These are phyloP conservation scores for Raddia distichophylla DNA, from an alignment of 176 grass and related monocot species.

Conservation along the genomic window DNA sequence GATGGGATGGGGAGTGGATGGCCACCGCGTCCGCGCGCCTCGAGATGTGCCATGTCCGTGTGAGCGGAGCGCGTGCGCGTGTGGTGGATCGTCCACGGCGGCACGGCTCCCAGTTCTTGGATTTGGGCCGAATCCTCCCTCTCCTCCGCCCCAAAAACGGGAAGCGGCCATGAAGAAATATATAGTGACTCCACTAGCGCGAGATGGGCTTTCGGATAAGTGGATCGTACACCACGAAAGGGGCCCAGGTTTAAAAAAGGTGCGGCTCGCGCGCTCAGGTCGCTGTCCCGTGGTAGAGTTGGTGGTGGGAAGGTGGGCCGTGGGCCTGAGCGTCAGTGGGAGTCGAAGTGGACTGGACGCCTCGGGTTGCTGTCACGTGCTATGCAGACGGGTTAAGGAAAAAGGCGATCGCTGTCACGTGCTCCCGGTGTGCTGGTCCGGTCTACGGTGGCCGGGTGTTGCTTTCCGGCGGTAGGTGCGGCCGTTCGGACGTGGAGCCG, in stretches of 20 bases:
- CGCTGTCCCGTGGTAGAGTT: background rate
- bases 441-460: background rate
- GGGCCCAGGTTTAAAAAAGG: background rate
- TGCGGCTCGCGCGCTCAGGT: background rate
- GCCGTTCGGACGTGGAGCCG: background rate
- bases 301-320: too few relatives aligned
- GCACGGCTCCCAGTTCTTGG: background rate
- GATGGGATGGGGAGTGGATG: slow-evolving; percentile 35
- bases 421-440: too few relatives aligned
- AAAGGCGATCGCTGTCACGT: too few relatives aligned
- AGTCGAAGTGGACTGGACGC: background rate
- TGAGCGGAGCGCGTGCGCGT: too few relatives aligned
- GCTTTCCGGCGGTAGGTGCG: background rate
- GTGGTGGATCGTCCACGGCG: slow-evolving; percentile 36
- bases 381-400: background rate
- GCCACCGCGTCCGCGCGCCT: slow-evolving; percentile 32
- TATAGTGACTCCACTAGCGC: background rate
- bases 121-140: background rate
- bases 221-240: background rate
- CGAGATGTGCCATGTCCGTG: slow-evolving; percentile 34
- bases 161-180: background rate
- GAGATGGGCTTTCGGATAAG: background rate
- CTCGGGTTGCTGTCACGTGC: background rate
- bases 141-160: background rate
- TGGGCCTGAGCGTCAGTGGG: background rate